Evolutionary conservation across 257 asterid species (phyloP), one percentile per base, ranked within the genome.

Genomic region (Sherardia arvensis): DNA sequence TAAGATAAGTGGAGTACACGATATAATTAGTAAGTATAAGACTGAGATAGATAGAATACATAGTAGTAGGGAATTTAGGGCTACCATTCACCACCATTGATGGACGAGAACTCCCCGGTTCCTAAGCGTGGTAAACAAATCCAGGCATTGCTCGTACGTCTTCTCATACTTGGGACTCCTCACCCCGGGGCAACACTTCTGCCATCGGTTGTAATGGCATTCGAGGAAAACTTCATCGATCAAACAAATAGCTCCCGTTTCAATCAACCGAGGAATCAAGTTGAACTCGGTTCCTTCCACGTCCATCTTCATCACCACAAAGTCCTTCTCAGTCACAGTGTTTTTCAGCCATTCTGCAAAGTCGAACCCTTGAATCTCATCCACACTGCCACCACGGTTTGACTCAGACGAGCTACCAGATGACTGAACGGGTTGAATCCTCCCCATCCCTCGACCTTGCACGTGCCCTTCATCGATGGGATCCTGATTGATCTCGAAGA

Each of bases 141-240:
- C 77, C 86, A 92, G 70, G 73, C 99, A 92, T 81, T 92, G 95
- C 27, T 78, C 87, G 51, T 89, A 92, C 8, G 99, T 89, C 70
- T 82, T 89, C 71, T 75, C 61, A 69, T 92, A 92, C 82, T 89
- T 92, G 1, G 78, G 36, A 28, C 85, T 70, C 79, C 99, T 89
- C 83, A 84, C 91, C 2, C 96, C 99, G 0, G 99, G 99, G 32
- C 99, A 92, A 51, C 99, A 92, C 68, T 78, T 92, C 80, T 92
- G 99, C 99, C 99, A 92, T 73, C 99, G 76, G 64, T 92, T 89
- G 73, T 92, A 89, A 69, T 92, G 99, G 69, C 99, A 92, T 69
- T 92, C 99, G 0, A 92, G 95, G 77, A 92, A 92, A 4, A 92
- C 78, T 76, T 92, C 99, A 69, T 92, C 97, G 8, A 92, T 83